Evolutionary conservation across 129 eudicot species (phyloP), one percentile per base, ranked within the genome.

Genomic region (Artemisia annua): DNA sequence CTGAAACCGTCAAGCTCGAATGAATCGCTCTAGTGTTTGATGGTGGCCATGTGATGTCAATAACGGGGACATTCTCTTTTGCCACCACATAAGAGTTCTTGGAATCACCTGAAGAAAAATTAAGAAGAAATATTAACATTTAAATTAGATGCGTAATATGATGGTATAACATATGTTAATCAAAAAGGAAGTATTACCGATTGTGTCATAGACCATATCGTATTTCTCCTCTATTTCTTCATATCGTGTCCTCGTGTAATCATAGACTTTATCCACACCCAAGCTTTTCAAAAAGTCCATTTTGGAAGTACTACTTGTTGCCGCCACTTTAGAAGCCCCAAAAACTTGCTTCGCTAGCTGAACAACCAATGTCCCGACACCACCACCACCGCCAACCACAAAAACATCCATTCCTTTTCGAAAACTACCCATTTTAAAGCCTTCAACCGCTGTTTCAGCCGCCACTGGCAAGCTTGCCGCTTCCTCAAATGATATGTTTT

Each of bases 31-130:
- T 84, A 3, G 88, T 75, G 59, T 84, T 84, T 24, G 85, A 81
- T 1, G 81, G 85, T 17, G 85, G 88, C 85, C 85, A 80, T 17
- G 85, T 81, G 79, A 84, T 80, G 81, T 84, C 88, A 13, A 84
- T 65, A 49, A 84, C 48, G 15, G 78, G 73, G 3, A 71, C 85
- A 7, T 54, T 30, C 9, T 81, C 83, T 75, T 84, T 80, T 2
- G 85, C 85, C 59, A 81, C 78, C 53, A 69, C 67, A 56, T 15
- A 73, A 0, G 88, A 81, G 63, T 81, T 69, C 48, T 65, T 73
- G 39, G 88, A 69, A 39, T 80, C 85, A 11, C 88, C 88, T 84
- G 68, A 6, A 66, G 63, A 75, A 12, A 16, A 11, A 57, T 4
- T 7, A 48, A 39, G 16, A 57, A 1, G 5, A 35, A 46, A 52